Evolutionary conservation across 1,284 basidiomycete species (phyloP).

Genomic region (Tilletia walkeri): DNA sequence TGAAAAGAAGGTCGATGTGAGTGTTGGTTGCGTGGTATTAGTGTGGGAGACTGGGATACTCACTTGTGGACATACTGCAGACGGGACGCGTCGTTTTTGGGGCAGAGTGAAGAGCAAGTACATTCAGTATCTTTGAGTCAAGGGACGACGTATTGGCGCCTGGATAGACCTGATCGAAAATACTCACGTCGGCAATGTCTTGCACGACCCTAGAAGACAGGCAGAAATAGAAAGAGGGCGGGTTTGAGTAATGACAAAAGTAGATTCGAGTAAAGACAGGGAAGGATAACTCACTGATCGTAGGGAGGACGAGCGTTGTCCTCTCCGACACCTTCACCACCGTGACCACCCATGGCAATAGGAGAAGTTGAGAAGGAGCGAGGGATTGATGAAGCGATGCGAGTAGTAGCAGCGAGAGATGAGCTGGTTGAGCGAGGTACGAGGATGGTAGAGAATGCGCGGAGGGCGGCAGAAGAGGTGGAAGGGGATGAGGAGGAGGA

Average conservation of each 20-base stretch:
- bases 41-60: not conserved
- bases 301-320: slow-evolving; percentile 51
- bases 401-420: slow-evolving; percentile 1
- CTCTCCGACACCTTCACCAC: slow-evolving; percentile 37
- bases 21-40: no score
- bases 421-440: slow-evolving; percentile 26
- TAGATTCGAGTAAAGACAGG: slow-evolving; percentile 3
- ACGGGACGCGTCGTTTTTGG: not conserved
- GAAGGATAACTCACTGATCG: slow-evolving; percentile 33
- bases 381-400: slow-evolving; percentile 23
- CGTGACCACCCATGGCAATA: slow-evolving; percentile 26
- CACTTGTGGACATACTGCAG: slow-evolving; percentile 29
- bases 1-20: not conserved
- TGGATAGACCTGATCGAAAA: slow-evolving; percentile 23
- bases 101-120: not conserved
- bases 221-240: not conserved
- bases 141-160: no score
- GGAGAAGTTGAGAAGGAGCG: slow-evolving; percentile 42
- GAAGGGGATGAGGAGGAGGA: not conserved
- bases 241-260: not conserved
- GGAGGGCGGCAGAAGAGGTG: slow-evolving; percentile 31
- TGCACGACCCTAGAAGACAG: slow-evolving; percentile 34
- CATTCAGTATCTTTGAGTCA: no score
- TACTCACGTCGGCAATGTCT: slow-evolving; percentile 47
- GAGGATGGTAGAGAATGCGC: slow-evolving; percentile 18